Evolutionary conservation across 208 protist genomes (phyloP), one percentile per base, ranked within the genome.

Genomic region (Trypanosoma theileri): DNA sequence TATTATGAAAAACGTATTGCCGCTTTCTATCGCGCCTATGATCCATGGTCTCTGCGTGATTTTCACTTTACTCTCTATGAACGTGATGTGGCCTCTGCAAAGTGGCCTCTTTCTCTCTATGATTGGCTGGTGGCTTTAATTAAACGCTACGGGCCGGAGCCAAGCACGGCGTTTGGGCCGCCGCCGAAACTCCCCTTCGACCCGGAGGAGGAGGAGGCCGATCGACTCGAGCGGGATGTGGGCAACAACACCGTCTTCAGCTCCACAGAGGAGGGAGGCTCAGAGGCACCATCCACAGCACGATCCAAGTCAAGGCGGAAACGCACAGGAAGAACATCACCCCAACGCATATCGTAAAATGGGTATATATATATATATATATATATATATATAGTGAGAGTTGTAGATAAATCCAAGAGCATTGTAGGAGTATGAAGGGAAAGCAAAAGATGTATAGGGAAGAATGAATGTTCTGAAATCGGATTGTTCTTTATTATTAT

Each of bases 1-100:
- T 86, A 90, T 80, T 92, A 86, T 73, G 78, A 80, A 57, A 79
- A 70, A 9, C 83, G 90, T 55, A 86, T 95, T 61, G 59, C 69
- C 0, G 64, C 72, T 8, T 86, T 82, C 59, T 81, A 92, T 66
- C 69, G 77, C 35, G 44, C 69, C 21, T 60, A 80, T 71, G 75
- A 71, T 58, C 81, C 86, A 0, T 59, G 58, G 1, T 69, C 73
- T 4, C 69, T 95, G 51, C 62, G 69, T 24, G 66, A 82, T 11
- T 84, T 91, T 52, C 87, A 95, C 73, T 91, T 90, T 69, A 69
- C 69, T 4, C 55, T 95, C 28, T 93, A 88, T 73, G 90, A 95
- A 77, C 79, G 85, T 3, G 79, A 95, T 48, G 84, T 92, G 16
- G 87, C 79, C 24, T 82, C 79, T 3, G 82, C 76, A 19, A 52